Conservation (phyloP, 2,329 filamentous ascomycete genomes). For the Fusarium devonianum region DNA sequence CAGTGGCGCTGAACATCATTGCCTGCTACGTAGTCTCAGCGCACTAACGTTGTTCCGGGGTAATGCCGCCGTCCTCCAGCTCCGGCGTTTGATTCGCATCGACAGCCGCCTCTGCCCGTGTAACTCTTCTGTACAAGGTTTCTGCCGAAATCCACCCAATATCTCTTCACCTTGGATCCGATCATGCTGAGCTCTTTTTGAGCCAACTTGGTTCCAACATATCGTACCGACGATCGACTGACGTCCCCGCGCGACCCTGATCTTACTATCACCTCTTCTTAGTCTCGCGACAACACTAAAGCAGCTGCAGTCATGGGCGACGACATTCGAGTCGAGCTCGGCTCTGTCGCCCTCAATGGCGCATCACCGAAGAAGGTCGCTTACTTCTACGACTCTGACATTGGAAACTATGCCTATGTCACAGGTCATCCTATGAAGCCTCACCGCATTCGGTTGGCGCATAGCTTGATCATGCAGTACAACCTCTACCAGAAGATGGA, state of each 20-base stretch:
- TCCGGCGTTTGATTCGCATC: constrained; percentile 31
- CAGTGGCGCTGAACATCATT: too few relatives aligned
- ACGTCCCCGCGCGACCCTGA: constrained; percentile 1
- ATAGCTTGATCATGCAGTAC: constrained; percentile 96
- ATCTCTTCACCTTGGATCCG: constrained; percentile 15
- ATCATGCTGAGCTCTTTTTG: constrained; percentile 37
- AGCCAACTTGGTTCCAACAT: constrained; percentile 19
- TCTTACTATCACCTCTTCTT: constrained; percentile 12
- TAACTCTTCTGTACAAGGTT: constrained; percentile 30
- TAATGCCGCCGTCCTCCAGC: constrained; percentile 20
- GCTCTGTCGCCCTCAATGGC: constrained; percentile 57
- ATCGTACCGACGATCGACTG: not conserved
- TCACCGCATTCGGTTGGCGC: constrained; percentile 91
- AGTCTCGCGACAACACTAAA: constrained; percentile 26
- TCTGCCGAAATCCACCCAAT: constrained; percentile 25
- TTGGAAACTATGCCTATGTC: constrained; percentile 97
- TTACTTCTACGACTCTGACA: constrained; percentile 98
- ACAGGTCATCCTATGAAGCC: constrained; percentile 99
- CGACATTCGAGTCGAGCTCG: constrained; percentile 50
- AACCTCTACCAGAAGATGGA: constrained; percentile 97
- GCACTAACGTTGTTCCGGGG: constrained; percentile 45
- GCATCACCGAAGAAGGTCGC: constrained; percentile 79
- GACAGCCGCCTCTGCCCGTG: constrained; percentile 30
- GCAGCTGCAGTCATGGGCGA: constrained; percentile 47
- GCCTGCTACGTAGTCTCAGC: too few relatives aligned